Evolutionary conservation across 2,329 filamentous ascomycete species (phyloP).

Genomic region (Eurotiales sp.): DNA sequence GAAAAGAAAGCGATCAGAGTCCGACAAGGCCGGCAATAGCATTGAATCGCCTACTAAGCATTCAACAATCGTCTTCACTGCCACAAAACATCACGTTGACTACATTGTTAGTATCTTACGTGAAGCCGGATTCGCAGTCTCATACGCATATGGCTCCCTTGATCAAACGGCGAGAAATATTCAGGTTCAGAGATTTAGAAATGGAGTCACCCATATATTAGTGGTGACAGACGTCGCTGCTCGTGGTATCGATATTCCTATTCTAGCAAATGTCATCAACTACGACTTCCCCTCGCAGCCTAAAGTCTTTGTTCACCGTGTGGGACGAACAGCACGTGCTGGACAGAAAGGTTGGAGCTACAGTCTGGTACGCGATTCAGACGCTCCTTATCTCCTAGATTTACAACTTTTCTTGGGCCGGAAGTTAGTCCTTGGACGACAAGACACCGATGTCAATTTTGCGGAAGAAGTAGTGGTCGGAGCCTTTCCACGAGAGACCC

Average conservation of each 20-base stretch:
- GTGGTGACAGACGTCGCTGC: conserved; percentile 97
- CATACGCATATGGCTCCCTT: conserved; percentile 89
- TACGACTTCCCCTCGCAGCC: conserved; percentile 97
- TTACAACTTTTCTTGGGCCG: conserved; percentile 92
- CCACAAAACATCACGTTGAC: conserved; percentile 96
- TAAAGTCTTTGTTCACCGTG: conserved; percentile 94
- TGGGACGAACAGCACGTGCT: conserved; percentile 91
- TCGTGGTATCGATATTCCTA: conserved; percentile 94
- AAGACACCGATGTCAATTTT: conserved; percentile 62
- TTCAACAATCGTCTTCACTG: conserved; percentile 91
- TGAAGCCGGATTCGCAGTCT: conserved; percentile 79
- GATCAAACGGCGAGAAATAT: conserved; percentile 91
- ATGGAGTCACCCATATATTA: conserved; percentile 79
- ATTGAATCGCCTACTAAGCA: conserved; percentile 76
- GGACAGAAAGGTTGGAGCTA: conserved; percentile 93
- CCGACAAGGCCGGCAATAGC: conserved; percentile 48
- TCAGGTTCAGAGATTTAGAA: conserved; percentile 85
- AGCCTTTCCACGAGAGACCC: conserved; percentile 64
- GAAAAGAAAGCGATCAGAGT: conserved; percentile 48
- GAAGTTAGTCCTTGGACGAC: conserved; percentile 71
- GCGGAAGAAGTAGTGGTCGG: conserved; percentile 82
- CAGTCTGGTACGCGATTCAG: conserved; percentile 80
- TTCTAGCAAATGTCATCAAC: conserved; percentile 96
- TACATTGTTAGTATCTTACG: conserved; percentile 81
- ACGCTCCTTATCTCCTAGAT: conserved; percentile 88